Percentiles rank a stretch among this genome's conserved stretches.
phyloP scores from a whole-genome alignment of 345 rosid species.

The Ceriops zippeliana region DNA sequence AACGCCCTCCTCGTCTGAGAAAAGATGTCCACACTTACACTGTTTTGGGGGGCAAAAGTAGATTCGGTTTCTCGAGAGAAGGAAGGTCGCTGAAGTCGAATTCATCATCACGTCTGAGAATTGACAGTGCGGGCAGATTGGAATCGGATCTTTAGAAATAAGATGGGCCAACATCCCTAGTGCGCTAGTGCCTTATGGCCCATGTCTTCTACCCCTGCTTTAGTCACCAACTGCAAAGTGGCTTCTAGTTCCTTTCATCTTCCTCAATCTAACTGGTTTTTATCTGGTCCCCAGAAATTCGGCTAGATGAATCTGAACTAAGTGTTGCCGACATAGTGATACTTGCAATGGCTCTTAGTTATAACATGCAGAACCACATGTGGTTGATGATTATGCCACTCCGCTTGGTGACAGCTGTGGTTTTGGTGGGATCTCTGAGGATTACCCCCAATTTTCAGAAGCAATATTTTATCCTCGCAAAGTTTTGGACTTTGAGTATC shows the following conservation, averaged over 20 bases:
- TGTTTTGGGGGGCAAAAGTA: neutral
- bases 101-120: neutral
- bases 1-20: neutral
- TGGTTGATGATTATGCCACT: constrained; percentile 4
- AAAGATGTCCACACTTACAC: constrained; percentile 9
- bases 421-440: constrained; percentile 1
- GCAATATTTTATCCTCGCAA: constrained; percentile 6
- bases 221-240: neutral
- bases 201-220: neutral
- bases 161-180: constrained; percentile 1
- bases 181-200: neutral
- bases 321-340: neutral
- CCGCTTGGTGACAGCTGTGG: neutral
- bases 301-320: neutral
- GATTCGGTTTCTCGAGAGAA: constrained; percentile 10
- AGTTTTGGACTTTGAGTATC: constrained; percentile 3
- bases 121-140: neutral
- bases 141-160: constrained; percentile 7
- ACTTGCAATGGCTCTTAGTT: constrained; percentile 2
- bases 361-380: constrained; percentile 5
- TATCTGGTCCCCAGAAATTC: neutral
- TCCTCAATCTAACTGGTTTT: neutral
- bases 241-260: constrained; percentile 7
- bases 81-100: neutral
- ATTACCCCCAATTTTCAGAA: constrained; percentile 2